A percentile compares a stretch with the other conserved stretches of the same genome.
These are phyloP conservation scores for Zanthoxylum bungeanum DNA, from an alignment of 345 rosid genomes.

Conservation along the genomic window DNA sequence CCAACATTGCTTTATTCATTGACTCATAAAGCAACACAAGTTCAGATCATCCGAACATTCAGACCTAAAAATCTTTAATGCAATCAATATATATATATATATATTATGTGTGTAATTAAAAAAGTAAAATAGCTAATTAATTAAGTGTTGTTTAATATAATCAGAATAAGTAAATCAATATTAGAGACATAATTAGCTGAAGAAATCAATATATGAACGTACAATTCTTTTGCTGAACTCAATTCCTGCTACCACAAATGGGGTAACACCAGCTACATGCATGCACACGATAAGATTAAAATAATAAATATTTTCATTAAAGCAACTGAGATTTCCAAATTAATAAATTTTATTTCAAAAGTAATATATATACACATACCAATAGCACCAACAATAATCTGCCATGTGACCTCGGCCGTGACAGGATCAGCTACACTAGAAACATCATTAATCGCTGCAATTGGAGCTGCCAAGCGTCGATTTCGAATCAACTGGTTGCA, in stretches of 20 bases:
- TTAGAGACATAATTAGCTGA: background rate
- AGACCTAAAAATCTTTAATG: too few species aligned
- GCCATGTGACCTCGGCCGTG: constrained; percentile 63
- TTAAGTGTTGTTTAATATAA: too few species aligned
- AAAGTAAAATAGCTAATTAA: background rate
- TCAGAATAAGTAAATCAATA: too few species aligned
- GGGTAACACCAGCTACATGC: constrained; percentile 68
- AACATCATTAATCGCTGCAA: constrained; percentile 35
- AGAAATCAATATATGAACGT: background rate
- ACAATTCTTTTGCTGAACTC: constrained; percentile 95
- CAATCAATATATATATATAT: background rate
- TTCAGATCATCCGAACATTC: too few species aligned
- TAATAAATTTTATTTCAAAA: too few species aligned
- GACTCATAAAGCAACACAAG: too few species aligned
- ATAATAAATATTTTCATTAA: too few species aligned
- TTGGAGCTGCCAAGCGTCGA: constrained; percentile 4
- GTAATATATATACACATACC: too few species aligned
- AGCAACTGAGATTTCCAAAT: too few species aligned
- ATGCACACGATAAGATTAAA: background rate
- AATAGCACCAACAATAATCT: constrained; percentile 64
- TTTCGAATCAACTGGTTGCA: constrained; percentile 8
- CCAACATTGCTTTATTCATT: too few species aligned
- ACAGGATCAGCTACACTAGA: constrained; percentile 37
- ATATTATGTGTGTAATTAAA: too few species aligned
- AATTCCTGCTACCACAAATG: constrained; percentile 81